Evolutionary conservation across 768 basidiomycete species (phyloP).

Genomic region (Udeniomyces megalosporus): DNA sequence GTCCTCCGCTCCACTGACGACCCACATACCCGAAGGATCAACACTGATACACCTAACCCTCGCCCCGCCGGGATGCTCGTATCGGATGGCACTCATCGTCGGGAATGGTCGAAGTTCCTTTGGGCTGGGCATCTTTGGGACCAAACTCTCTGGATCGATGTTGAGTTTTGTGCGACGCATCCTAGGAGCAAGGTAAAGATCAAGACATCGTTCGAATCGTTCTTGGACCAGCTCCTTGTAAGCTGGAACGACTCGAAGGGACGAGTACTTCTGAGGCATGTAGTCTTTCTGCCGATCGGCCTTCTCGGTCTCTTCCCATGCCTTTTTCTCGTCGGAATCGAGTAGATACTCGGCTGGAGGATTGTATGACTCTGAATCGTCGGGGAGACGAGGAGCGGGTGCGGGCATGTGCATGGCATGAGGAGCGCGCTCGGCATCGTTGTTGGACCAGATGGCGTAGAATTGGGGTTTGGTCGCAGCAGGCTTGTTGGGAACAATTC

Average conservation of each 20-base stretch:
- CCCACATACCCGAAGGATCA: constrained; percentile 84
- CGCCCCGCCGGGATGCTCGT: constrained; percentile 45
- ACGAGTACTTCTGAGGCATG: constrained; percentile 67
- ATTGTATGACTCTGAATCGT: constrained; percentile 94
- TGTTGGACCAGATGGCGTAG: constrained; percentile 72
- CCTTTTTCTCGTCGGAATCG: constrained; percentile 57
- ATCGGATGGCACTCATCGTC: constrained; percentile 55
- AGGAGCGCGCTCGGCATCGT: constrained; percentile 42
- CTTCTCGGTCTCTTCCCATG: constrained; percentile 66
- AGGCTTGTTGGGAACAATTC: constrained; percentile 78
- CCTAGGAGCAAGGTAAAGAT: constrained; percentile 89
- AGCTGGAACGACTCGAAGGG: constrained; percentile 78
- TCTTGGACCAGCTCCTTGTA: constrained; percentile 85
- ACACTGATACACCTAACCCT: constrained; percentile 59
- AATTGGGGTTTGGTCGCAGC: constrained; percentile 52
- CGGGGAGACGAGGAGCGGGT: constrained; percentile 75
- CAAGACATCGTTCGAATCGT: constrained; percentile 80
- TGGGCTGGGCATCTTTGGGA: constrained; percentile 88
- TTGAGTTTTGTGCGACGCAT: constrained; percentile 59
- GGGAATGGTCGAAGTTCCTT: constrained; percentile 88
- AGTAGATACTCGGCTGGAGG: constrained; percentile 94
- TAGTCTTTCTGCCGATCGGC: constrained; percentile 83
- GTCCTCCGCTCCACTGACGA: constrained; percentile 74
- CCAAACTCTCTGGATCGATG: constrained; percentile 75
- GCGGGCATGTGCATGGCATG: constrained; percentile 81